These are phyloP conservation scores for Cryptococcus sp. DNA, from an alignment of 1,284 basidiomycete species.

Conservation along the genomic window DNA sequence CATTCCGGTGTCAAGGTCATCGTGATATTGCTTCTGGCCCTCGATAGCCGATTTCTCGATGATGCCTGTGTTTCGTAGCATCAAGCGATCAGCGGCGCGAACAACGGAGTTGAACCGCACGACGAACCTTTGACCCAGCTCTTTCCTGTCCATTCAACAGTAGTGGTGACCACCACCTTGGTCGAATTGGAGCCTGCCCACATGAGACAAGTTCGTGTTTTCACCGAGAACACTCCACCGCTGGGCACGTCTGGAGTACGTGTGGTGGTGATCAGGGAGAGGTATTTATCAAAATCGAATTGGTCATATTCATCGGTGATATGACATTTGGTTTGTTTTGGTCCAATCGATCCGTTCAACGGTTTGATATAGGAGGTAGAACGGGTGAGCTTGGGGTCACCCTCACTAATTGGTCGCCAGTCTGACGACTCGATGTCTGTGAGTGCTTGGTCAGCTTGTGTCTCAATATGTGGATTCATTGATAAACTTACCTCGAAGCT, in stretches of 20 bases:
- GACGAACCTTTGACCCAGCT: conserved; percentile 89
- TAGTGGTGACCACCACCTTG: conserved; percentile 80
- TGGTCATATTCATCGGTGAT: conserved; percentile 80
- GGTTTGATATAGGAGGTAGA: conserved; percentile 97
- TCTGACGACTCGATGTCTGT: conserved; percentile 89
- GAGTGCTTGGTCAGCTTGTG: conserved; percentile 10
- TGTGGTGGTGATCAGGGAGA: conserved; percentile 84
- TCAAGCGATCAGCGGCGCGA: background rate
- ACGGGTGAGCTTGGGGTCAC: conserved; percentile 72
- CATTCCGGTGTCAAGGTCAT: conserved; percentile 82
- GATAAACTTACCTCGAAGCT: conserved; percentile 72
- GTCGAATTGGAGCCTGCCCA: conserved; percentile 83
- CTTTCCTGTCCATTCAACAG: conserved; percentile 93
- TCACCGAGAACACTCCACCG: conserved; percentile 87
- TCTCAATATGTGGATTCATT: background rate
- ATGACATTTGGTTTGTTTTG: conserved; percentile 93
- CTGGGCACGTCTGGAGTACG: conserved; percentile 92
- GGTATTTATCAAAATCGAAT: conserved; percentile 81
- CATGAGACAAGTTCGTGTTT: conserved; percentile 90
- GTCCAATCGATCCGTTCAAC: conserved; percentile 81
- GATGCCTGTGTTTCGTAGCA: conserved; percentile 63
- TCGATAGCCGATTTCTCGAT: conserved; percentile 91
- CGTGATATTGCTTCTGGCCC: conserved; percentile 89
- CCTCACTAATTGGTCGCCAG: conserved; percentile 69
- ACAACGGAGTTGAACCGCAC: background rate